Conservation (phyloP, 108 stramenopile species). For the Fragilaria crotonensis region DNA sequence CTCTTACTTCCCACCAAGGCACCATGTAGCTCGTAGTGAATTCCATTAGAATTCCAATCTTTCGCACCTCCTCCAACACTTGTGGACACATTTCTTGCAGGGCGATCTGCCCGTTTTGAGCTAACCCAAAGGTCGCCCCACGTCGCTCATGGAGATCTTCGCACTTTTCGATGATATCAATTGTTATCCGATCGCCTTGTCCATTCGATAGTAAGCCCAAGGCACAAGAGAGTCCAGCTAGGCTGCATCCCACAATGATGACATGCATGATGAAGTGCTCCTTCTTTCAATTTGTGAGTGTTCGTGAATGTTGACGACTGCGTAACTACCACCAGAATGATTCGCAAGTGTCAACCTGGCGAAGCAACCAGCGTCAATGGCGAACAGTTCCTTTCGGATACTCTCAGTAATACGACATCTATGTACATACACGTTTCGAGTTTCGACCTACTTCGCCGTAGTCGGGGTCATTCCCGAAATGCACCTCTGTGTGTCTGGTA, state of each 20-base stretch:
- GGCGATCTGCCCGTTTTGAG: conserved; percentile 18
- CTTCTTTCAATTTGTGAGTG: too few relatives aligned
- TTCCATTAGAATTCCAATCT: conserved; percentile 6
- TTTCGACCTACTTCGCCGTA: too few relatives aligned
- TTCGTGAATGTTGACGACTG: too few relatives aligned
- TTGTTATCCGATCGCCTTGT: too few relatives aligned
- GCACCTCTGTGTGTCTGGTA: too few relatives aligned
- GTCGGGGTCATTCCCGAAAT: too few relatives aligned
- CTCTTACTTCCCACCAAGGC: conserved; percentile 24
- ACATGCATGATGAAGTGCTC: conserved; percentile 17
- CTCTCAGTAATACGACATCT: too few relatives aligned
- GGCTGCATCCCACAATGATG: conserved; percentile 24
- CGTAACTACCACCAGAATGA: too few relatives aligned
- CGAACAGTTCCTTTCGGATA: too few relatives aligned
- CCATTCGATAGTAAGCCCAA: conserved; percentile 4
- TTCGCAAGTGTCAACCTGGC: too few relatives aligned
- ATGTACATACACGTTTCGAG: too few relatives aligned
- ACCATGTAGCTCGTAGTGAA: conserved; percentile 12
- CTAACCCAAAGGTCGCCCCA: conserved; percentile 28
- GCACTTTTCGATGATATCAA: conserved; percentile 13
- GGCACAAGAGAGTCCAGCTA: conserved; percentile 20
- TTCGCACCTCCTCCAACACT: conserved; percentile 8
- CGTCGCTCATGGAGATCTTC: conserved; percentile 8
- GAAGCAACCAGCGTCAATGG: too few relatives aligned
- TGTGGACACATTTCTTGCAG: conserved; percentile 17